A percentile compares a stretch with the other conserved stretches of the same genome.
phyloP scores from a whole-genome alignment of 208 protist genomes.

The Borovskyia barvae region DNA sequence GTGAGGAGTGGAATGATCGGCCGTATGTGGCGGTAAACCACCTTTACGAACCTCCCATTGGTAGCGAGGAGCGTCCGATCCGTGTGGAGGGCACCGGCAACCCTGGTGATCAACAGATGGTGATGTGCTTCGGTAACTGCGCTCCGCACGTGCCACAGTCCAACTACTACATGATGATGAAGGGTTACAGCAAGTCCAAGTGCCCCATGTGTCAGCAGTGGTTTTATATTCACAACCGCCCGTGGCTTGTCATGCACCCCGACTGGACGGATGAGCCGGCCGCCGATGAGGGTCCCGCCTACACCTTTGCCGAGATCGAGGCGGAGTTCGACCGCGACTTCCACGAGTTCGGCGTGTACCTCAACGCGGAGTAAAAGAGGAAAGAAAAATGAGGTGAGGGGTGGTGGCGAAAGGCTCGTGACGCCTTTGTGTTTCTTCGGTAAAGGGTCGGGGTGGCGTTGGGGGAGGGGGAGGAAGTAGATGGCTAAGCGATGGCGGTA shows the following conservation, averaged over 20 bases:
- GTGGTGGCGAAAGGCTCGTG: too few relatives aligned
- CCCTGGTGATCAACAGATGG: conserved; percentile 82
- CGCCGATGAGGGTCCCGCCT: conserved; percentile 84
- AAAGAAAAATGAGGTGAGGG: too few relatives aligned
- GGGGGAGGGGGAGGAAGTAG: too few relatives aligned
- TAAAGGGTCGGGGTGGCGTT: too few relatives aligned
- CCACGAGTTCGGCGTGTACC: conserved; percentile 88
- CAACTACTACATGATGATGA: conserved; percentile 92
- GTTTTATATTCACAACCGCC: conserved; percentile 90
- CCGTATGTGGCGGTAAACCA: conserved; percentile 89
- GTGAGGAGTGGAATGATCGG: conserved; percentile 89
- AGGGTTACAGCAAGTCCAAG: conserved; percentile 89
- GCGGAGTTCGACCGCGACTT: conserved; percentile 90
- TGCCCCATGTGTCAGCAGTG: conserved; percentile 90
- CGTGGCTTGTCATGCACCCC: conserved; percentile 89
- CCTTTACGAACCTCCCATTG: conserved; percentile 87
- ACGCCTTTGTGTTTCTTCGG: too few relatives aligned
- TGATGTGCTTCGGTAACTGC: conserved; percentile 89
- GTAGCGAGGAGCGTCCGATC: conserved; percentile 86
- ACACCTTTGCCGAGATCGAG: conserved; percentile 90
- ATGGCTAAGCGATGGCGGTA: too few relatives aligned
- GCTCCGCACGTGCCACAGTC: conserved; percentile 87
- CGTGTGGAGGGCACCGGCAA: conserved; percentile 81
- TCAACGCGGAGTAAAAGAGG: conserved; percentile 77
- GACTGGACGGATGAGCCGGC: conserved; percentile 91